Evolutionary conservation across 176 grass and related monocot genomes (phyloP).

Genomic region (Carex parvula): DNA sequence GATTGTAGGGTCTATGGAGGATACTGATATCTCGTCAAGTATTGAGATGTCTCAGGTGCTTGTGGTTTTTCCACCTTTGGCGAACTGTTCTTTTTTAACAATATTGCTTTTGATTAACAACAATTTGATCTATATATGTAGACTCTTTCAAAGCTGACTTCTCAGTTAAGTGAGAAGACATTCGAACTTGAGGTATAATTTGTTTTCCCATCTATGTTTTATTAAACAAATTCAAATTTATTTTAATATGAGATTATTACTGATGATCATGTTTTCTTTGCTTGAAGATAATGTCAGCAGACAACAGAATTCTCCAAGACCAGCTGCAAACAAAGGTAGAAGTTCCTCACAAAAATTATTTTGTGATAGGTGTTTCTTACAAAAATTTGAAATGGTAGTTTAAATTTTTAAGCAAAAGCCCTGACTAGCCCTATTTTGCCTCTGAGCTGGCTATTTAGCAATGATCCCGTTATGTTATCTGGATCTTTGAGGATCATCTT

Average conservation of each 20-base stretch:
- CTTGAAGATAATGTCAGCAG: slow-evolving; percentile 94
- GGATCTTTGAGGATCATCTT: not conserved
- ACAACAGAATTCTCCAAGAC: slow-evolving; percentile 98
- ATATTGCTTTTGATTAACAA: slow-evolving; percentile 21
- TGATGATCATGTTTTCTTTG: slow-evolving; percentile 32
- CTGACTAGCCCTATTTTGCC: not conserved
- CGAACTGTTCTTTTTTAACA: slow-evolving; percentile 13
- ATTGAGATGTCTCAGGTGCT: slow-evolving; percentile 80
- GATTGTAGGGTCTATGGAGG: slow-evolving; percentile 74
- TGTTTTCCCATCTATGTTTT: not conserved
- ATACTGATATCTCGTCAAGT: slow-evolving; percentile 41
- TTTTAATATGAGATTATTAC: slow-evolving; percentile 20
- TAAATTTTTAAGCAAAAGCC: slow-evolving; percentile 27
- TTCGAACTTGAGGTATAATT: slow-evolving; percentile 84
- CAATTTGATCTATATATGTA: slow-evolving; percentile 40
- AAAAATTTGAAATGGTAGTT: slow-evolving; percentile 1
- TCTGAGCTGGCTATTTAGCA: not conserved
- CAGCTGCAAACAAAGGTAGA: slow-evolving; percentile 87
- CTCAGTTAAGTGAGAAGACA: slow-evolving; percentile 82
- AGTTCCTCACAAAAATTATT: not conserved
- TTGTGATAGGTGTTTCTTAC: slow-evolving; percentile 17
- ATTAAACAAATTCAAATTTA: slow-evolving; percentile 3
- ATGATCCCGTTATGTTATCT: not conserved
- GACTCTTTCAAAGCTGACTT: slow-evolving; percentile 76
- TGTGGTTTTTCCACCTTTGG: slow-evolving; percentile 24